These are phyloP conservation scores for Willaertia magna DNA, from an alignment of 208 protist species.

Conservation along the genomic window DNA sequence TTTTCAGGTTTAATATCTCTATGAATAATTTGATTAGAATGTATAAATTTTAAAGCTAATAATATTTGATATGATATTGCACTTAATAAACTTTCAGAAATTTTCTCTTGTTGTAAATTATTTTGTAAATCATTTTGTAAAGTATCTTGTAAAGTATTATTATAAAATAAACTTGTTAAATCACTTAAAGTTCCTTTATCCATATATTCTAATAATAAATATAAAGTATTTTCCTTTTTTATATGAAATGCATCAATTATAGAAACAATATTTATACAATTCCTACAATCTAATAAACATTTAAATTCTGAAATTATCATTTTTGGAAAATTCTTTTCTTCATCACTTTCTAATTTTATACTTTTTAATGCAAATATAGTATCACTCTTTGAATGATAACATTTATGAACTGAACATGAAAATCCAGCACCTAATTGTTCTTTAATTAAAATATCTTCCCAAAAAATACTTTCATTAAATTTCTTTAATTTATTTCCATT, in stretches of 20 bases:
- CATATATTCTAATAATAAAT: not conserved
- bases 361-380: not conserved
- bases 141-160: not conserved
- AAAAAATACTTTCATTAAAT: not conserved
- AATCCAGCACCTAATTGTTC: not conserved
- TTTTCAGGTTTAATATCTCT: slow-evolving; percentile 77
- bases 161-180: not conserved
- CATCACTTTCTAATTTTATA: not conserved
- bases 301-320: not conserved
- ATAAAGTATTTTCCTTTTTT: not conserved
- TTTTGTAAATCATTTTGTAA: no score
- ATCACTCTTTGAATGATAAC: not conserved
- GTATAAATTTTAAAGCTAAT: slow-evolving; percentile 65
- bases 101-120: no score
- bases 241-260: not conserved
- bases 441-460: not conserved
- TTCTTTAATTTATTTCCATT: no score
- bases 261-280: not conserved
- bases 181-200: not conserved
- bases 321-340: not conserved
- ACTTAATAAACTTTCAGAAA: not conserved
- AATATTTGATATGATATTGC: slow-evolving; percentile 41
- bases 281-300: not conserved
- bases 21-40: slow-evolving; percentile 55
- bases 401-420: not conserved